Evolutionary conservation across 768 basidiomycete species (phyloP).

Genomic region (Lentinus brumalis): DNA sequence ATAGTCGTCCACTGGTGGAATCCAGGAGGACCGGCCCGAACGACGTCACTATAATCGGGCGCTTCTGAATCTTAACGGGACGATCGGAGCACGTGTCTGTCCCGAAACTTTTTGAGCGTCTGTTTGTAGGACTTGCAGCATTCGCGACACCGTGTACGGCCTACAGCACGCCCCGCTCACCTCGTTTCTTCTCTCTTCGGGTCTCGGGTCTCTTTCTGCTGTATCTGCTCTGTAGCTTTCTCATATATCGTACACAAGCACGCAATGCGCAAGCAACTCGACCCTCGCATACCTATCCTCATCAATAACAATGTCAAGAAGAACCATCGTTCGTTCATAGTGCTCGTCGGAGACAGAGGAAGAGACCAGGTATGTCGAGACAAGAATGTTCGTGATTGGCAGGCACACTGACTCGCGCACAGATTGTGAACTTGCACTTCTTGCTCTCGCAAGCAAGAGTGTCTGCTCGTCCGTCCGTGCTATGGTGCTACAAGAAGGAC

Average conservation of each 20-base stretch:
- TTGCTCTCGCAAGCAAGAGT: constrained; percentile 89
- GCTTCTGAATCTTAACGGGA: too few species aligned
- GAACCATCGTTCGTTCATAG: constrained; percentile 93
- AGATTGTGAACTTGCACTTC: constrained; percentile 96
- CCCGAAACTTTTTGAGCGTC: too few species aligned
- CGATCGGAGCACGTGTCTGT: too few species aligned
- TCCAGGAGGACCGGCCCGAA: too few species aligned
- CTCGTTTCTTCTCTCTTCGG: too few species aligned
- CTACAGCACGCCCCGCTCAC: too few species aligned
- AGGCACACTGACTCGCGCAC: neutral
- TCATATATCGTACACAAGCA: constrained; percentile 26
- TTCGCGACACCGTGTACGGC: too few species aligned
- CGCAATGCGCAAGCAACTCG: constrained; percentile 82
- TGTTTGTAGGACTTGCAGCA: too few species aligned
- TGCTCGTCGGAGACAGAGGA: constrained; percentile 92
- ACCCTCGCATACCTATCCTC: constrained; percentile 89
- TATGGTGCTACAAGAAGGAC: constrained; percentile 99
- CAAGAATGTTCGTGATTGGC: neutral
- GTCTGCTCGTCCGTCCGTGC: constrained; percentile 84
- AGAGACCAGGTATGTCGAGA: constrained; percentile 73
- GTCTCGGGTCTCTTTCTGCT: too few species aligned
- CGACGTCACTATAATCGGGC: too few species aligned
- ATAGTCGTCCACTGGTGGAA: too few species aligned
- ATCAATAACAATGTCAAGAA: constrained; percentile 93
- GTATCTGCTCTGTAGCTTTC: too few species aligned